Evolutionary conservation across 768 basidiomycete species (phyloP), one percentile per base, ranked within the genome.

Genomic region (Saitozyma podzolica): DNA sequence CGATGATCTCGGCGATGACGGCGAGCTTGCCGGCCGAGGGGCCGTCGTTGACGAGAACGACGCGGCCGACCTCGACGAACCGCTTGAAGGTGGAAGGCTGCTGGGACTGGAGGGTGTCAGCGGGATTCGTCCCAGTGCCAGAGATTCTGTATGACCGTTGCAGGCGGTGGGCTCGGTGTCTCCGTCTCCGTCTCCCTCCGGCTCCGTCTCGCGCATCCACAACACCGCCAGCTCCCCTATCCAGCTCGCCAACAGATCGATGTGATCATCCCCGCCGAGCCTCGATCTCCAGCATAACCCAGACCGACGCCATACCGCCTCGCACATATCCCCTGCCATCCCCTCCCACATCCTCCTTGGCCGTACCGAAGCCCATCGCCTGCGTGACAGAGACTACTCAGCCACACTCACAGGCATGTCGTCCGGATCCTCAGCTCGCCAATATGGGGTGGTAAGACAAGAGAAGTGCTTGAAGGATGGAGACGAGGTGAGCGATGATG

Each of bases 41-140:
- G 59, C 95, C 95, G 62, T 88, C 81, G 80, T 89, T 90, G 83
- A 98, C 85, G 83, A 98, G 92, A 80, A 97, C 92, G 66, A 97
- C 90, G 78, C 95, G 91, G 79, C 95, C 95, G 80, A 97, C 92
- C 87, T 99, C 90, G 78, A 97, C 94, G 82, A 95, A 97, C 66
- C 92, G 91, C 83, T 89, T 88, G 86, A 97, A 98, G 56, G 68
- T 75, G 67, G 74, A 69, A 41, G 69, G 69, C 59, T 72, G 70
- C 49, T 63, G 55, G 56, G 57, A 54, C 68, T 60, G 54, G 17
- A 45, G 45, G 45, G 3, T 47, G n/a, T 11, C 11, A 47, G 45
- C 45, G 11, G 45, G 45, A 6, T 47, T 47, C 45, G 45, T 3
- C 45, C 2, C 2, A 29, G 29, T 29, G 29, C 29, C 29, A 29